A percentile compares a stretch with the other conserved stretches of the same genome.
Conservation (phyloP, 176 grass and related monocot genomes). For the Aegilops longissima region DNA sequence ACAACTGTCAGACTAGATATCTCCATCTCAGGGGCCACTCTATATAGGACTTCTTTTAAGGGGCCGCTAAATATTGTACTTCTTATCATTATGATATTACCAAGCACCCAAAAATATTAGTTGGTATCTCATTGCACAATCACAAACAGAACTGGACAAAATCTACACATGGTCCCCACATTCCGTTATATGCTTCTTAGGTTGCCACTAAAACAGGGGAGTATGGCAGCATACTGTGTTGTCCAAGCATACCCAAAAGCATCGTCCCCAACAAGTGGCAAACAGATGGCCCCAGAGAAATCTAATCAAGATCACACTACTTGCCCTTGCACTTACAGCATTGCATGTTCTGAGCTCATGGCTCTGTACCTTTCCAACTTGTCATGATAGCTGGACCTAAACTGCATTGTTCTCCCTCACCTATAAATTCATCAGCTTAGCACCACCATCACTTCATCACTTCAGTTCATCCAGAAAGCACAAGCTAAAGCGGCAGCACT, state of each 20-base stretch:
- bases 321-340: background rate
- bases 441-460: too few species aligned
- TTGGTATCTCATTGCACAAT: too few species aligned
- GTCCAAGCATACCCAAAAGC: background rate
- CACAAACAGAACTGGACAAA: background rate
- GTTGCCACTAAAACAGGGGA: background rate
- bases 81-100: too few species aligned
- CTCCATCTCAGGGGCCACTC: background rate
- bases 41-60: too few species aligned
- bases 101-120: background rate
- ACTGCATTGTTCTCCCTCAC: background rate
- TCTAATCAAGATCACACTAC: background rate
- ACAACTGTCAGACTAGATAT: background rate
- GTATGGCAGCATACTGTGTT: background rate
- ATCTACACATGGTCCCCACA: too few species aligned
- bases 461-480: background rate
- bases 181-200: background rate
- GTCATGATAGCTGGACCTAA: background rate
- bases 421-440: too few species aligned
- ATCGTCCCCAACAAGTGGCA: background rate
- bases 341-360: background rate
- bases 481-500: background rate
- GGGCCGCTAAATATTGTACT: too few species aligned
- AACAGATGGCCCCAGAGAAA: background rate
- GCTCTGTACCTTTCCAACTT: slow-evolving; percentile 1